Evolutionary conservation across 371 early-diverging fungal genomes (phyloP).

Genomic region (Smittium culicis): DNA sequence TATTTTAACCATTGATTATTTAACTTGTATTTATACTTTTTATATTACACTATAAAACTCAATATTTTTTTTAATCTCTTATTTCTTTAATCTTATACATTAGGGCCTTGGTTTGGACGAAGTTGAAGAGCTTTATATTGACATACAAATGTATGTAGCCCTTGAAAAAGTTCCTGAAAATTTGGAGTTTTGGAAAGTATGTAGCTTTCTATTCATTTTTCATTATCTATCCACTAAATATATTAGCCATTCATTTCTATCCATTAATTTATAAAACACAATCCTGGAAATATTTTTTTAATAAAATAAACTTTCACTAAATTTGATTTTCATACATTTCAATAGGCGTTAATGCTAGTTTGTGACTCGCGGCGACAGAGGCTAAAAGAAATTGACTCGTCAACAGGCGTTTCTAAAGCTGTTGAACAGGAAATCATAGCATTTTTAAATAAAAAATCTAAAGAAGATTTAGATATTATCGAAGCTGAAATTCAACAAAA

Average conservation of each 20-base stretch:
- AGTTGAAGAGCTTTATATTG: conserved; percentile 60
- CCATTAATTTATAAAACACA: not conserved
- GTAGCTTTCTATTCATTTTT: not conserved
- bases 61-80: not conserved
- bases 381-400: conserved; percentile 18
- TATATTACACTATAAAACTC: not conserved
- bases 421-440: conserved; percentile 51
- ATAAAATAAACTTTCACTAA: too few species aligned
- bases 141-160: conserved; percentile 69
- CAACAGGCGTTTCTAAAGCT: conserved; percentile 14
- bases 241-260: not conserved
- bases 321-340: too few species aligned
- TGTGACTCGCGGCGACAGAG: conserved; percentile 54
- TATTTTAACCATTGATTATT: not conserved
- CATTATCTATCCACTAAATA: not conserved
- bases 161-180: conserved; percentile 63
- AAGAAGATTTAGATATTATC: conserved; percentile 50
- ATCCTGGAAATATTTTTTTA: too few species aligned
- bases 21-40: not conserved
- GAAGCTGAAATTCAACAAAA: conserved; percentile 57
- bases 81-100: not conserved
- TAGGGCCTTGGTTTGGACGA: conserved; percentile 48
- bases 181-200: conserved; percentile 63
- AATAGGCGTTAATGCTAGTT: conserved; percentile 54
- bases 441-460: conserved; percentile 57